Percentiles rank a stretch among this genome's conserved stretches.
Conservation (phyloP, 495 filamentous ascomycete species). For the Massariosphaeria phaeospora region DNA sequence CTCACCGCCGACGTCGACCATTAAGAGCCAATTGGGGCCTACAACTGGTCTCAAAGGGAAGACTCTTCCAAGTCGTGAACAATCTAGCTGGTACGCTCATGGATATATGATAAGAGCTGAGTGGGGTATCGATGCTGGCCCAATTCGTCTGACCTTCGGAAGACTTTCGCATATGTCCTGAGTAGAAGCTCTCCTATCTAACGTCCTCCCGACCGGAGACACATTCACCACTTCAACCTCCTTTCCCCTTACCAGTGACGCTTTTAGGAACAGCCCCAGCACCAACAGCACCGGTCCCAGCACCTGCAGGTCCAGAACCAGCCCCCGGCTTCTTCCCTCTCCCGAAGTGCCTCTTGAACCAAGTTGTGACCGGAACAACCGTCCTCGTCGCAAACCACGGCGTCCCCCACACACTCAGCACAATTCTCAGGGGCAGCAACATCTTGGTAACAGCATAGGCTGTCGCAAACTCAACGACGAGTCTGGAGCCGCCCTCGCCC, state of each 20-base stretch:
- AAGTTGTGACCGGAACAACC: constrained; percentile 47
- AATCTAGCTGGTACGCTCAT: no score
- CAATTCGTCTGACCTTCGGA: no score
- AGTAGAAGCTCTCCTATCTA: no score
- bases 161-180: no score
- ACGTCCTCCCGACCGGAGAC: no score
- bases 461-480: constrained; percentile 61
- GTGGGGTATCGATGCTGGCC: no score
- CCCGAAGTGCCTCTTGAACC: constrained; percentile 43
- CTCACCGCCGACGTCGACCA: no score
- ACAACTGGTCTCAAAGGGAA: no score
- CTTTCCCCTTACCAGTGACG: neutral
- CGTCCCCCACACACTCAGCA: constrained; percentile 76
- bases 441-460: constrained; percentile 88
- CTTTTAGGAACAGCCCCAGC: constrained; percentile 27
- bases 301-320: constrained; percentile 23
- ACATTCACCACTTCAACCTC: neutral
- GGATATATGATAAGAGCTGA: no score
- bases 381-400: constrained; percentile 84
- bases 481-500: constrained; percentile 41
- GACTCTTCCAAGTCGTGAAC: no score
- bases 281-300: constrained; percentile 28
- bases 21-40: no score
- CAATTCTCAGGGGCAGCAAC: constrained; percentile 68
- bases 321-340: constrained; percentile 32